Conservation (phyloP, 352 stramenopile species). For the Paralagenidium karlingii region DNA sequence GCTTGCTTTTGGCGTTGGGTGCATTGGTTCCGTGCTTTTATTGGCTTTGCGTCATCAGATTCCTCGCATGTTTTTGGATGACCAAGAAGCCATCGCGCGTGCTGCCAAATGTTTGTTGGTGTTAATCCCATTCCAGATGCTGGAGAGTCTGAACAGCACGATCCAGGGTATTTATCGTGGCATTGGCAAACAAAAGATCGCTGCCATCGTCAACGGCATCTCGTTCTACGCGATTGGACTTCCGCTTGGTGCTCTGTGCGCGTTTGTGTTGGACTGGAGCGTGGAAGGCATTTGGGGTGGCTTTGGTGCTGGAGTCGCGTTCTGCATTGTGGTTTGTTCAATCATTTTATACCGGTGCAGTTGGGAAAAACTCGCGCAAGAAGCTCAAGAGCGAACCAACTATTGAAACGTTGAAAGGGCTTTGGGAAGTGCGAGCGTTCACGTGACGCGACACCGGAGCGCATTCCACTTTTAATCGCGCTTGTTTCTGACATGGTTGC, state of each 20-base stretch:
- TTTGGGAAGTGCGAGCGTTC: no score
- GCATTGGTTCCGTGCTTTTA: slow-evolving; percentile 21
- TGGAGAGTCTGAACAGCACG: slow-evolving; percentile 56
- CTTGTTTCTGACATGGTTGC: no score
- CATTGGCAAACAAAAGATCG: slow-evolving; percentile 45
- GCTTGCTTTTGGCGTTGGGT: slow-evolving; percentile 18
- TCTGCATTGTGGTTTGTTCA: slow-evolving; percentile 14
- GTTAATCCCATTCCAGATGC: slow-evolving; percentile 44
- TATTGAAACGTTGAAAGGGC: no score
- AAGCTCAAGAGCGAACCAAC: slow-evolving; percentile 20
- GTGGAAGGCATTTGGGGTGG: slow-evolving; percentile 71
- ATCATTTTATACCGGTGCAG: slow-evolving; percentile 16
- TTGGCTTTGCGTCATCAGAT: slow-evolving; percentile 24
- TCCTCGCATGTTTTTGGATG: slow-evolving; percentile 22
- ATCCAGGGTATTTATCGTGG: slow-evolving; percentile 64
- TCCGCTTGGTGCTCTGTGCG: slow-evolving; percentile 40
- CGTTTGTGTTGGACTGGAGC: slow-evolving; percentile 21
- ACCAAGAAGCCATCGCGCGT: slow-evolving; percentile 17
- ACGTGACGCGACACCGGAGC: no score
- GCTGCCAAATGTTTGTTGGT: slow-evolving; percentile 35
- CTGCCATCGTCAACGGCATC: slow-evolving; percentile 47
- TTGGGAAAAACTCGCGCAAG: slow-evolving; percentile 18
- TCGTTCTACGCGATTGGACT: slow-evolving; percentile 70
- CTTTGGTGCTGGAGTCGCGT: slow-evolving; percentile 36
- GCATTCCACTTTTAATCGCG: no score